Evolutionary conservation across 1,284 basidiomycete genomes (phyloP).

Genomic region (Trichosporon sp.): DNA sequence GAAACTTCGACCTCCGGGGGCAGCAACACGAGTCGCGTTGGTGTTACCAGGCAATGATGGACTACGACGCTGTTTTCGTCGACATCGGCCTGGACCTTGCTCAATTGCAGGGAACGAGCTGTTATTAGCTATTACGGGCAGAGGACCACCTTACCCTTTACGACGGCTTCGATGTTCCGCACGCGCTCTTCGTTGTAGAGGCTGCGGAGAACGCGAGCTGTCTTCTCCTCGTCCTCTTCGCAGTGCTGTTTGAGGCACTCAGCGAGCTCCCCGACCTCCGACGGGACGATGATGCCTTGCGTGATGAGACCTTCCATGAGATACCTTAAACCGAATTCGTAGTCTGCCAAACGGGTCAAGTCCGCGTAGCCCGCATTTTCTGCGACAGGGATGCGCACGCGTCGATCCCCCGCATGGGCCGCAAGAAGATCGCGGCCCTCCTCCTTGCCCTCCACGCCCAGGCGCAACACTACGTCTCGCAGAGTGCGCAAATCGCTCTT

Average conservation of each 20-base stretch:
- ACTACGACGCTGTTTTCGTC: slow-evolving; percentile 11
- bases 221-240: neutral
- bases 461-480: slow-evolving; percentile 7
- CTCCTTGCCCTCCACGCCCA: slow-evolving; percentile 6
- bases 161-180: neutral
- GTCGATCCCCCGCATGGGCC: neutral
- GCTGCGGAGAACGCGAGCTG: slow-evolving; percentile 21
- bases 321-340: slow-evolving; percentile 21
- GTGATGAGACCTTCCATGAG: slow-evolving; percentile 30
- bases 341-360: neutral
- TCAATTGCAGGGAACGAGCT: slow-evolving; percentile 13
- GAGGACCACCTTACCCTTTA: neutral
- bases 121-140: slow-evolving; percentile 6
- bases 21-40: slow-evolving; percentile 26
- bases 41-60: slow-evolving; percentile 27
- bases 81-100: neutral
- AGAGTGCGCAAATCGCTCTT: neutral
- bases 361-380: neutral
- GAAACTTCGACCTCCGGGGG: slow-evolving; percentile 28
- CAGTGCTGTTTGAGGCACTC: neutral
- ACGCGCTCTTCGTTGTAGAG: slow-evolving; percentile 28
- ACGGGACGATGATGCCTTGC: slow-evolving; percentile 22
- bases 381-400: slow-evolving; percentile 1
- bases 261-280: slow-evolving; percentile 21
- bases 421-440: slow-evolving; percentile 13